A percentile compares a stretch with the other conserved stretches of the same genome.
Evolutionary conservation across 2,329 filamentous ascomycete species (phyloP).

Genomic region (Nemania abortiva): DNA sequence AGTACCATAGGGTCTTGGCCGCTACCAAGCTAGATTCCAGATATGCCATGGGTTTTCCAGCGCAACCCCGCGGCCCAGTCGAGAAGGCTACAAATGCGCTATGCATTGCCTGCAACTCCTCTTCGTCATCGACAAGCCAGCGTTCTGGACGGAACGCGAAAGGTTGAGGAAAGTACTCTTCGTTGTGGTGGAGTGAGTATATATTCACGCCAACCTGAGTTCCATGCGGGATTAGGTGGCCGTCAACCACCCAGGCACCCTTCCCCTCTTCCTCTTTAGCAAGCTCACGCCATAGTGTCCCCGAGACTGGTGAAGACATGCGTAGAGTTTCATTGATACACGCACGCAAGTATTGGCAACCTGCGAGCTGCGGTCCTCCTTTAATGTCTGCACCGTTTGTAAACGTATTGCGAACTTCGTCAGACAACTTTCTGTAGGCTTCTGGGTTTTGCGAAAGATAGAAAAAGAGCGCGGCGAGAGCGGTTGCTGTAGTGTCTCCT

Average conservation of each 20-base stretch:
- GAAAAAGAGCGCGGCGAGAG: conserved; percentile 10
- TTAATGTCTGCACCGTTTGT: conserved; percentile 6
- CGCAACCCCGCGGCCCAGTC: background rate
- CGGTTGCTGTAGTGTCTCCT: conserved; percentile 3
- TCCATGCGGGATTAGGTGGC: too few species aligned
- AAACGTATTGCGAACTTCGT: conserved; percentile 23
- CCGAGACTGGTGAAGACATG: too few species aligned
- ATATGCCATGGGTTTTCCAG: conserved; percentile 3
- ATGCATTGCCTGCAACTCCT: background rate
- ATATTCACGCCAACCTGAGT: background rate
- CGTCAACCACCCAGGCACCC: too few species aligned
- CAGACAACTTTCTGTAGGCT: conserved; percentile 9
- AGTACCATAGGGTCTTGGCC: conserved; percentile 10
- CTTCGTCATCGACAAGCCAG: background rate
- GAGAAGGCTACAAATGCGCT: background rate
- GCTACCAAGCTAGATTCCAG: background rate
- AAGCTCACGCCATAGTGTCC: too few species aligned
- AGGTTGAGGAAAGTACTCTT: conserved; percentile 16
- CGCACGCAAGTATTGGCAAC: too few species aligned
- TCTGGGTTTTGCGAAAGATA: conserved; percentile 25
- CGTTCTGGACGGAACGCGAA: conserved; percentile 4
- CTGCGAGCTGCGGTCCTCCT: conserved; percentile 13
- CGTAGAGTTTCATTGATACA: too few species aligned
- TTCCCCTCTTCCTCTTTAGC: too few species aligned
- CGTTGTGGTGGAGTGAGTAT: conserved; percentile 22